Base-by-base conservation (phyloP, 73 alveolate species). In the Paramecium sonneborni region DNA sequence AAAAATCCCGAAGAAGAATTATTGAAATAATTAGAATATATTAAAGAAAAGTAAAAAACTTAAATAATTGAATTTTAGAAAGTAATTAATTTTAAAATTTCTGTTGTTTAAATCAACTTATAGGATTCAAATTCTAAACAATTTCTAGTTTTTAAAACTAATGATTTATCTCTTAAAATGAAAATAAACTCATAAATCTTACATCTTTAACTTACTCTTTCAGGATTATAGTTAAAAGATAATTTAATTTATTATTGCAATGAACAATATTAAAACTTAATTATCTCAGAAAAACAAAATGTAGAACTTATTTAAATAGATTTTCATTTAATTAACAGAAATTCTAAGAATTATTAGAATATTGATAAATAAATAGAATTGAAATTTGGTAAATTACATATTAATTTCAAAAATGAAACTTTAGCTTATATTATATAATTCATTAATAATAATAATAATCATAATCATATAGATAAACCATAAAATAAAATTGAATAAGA, bases 371-470 rank as follows among this genome's bases (percentile, higher is more conserved):
- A 37, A 3, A 74, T 74, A 21, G 87, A 74, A 37, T 74, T 74
- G 15, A 74, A 74, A 37, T 74, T 74, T 74, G 87, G 87, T 28
- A 74, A 35, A 12, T n/a, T 74, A n/a, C 34, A 39, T 9, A 34
- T 74, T 7, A 74, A 74, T 74, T 74, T 74, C 37, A 74, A 74
- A 74, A 28, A 35, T 15, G 87, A 74, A n/a, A 39, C 58, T n/a
- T 37, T 74, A 18, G 87, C 87, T 11, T 74, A 74, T 74, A 28
- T 74, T 1, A 0, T 74, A 37, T 37, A 74, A 74, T 74, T 74
- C 3, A 28, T 74, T 12, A 74, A 74, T 74, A 28, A 18, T 21
- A 18, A n/a, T n/a, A n/a, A 20, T 34, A n/a, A 74, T 21, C 5
- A 10, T 0, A 37, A 4, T 37, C 18, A 37, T 0, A 37, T 32